Percentiles rank a stretch among this genome's conserved stretches.
Conservation (phyloP, 306 rosid species). For the apple (Malus domestica) region ASM211411v1 NC_041789.1:17263001-17263500, state of each 20-base stretch:
- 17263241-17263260: slow-evolving; percentile 64
- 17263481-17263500: slow-evolving; percentile 63
- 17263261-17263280: slow-evolving; percentile 56
- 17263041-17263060: slow-evolving; percentile 41
- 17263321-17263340: background rate
- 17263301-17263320: background rate
- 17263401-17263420: background rate
- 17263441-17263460: background rate
- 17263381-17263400: no score
- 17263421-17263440: background rate
- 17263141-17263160: slow-evolving; percentile 60
- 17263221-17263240: slow-evolving; percentile 70
- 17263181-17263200: slow-evolving; percentile 67
- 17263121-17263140: slow-evolving; percentile 67
- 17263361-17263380: no score
- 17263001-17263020: background rate
- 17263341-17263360: background rate
- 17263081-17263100: slow-evolving; percentile 33
- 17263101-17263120: slow-evolving; percentile 43
- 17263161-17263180: slow-evolving; percentile 47
- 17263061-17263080: slow-evolving; percentile 81
- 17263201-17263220: slow-evolving; percentile 86
- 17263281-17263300: slow-evolving; percentile 18
- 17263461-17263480: slow-evolving; percentile 59
- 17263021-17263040: slow-evolving; percentile 29